A percentile compares a stretch with the other conserved stretches of the same genome.
Evolutionary conservation across 2,329 filamentous ascomycete genomes (phyloP).

Genomic region (Colletotrichum sojae): DNA sequence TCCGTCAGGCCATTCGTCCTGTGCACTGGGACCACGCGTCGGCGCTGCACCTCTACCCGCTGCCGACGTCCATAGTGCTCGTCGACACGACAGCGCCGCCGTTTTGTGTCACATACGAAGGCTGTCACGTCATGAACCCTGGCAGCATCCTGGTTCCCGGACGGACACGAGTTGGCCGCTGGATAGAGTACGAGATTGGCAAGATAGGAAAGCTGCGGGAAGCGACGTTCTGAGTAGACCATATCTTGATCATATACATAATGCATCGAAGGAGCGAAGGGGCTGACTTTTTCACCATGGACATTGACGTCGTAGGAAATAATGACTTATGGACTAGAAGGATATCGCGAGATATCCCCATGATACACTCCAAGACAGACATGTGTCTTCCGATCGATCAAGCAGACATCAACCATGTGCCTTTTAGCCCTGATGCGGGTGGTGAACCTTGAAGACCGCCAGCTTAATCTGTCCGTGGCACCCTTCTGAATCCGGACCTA

Average conservation of each 20-base stretch:
- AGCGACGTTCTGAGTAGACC: slow-evolving; percentile 64
- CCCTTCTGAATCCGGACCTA: too few species aligned
- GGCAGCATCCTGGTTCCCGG: slow-evolving; percentile 81
- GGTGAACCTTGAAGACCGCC: too few species aligned
- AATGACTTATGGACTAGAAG: slow-evolving; percentile 3
- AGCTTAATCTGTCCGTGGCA: too few species aligned
- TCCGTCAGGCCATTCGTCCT: slow-evolving; percentile 83
- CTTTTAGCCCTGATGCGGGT: too few species aligned
- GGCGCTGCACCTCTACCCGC: slow-evolving; percentile 85
- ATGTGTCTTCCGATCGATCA: neutral
- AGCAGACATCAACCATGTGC: too few species aligned
- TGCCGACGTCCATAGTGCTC: slow-evolving; percentile 87
- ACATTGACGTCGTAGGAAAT: neutral
- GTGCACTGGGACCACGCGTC: slow-evolving; percentile 91
- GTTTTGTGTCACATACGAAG: slow-evolving; percentile 93
- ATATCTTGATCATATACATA: neutral
- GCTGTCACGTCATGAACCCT: slow-evolving; percentile 96
- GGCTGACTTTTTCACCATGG: neutral
- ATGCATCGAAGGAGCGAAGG: neutral
- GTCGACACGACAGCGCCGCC: slow-evolving; percentile 86
- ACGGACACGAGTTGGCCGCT: slow-evolving; percentile 78
- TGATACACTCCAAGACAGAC: neutral
- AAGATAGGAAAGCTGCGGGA: slow-evolving; percentile 75
- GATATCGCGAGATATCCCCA: neutral
- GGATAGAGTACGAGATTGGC: slow-evolving; percentile 88